Evolutionary conservation across 495 filamentous ascomycete genomes (phyloP), one percentile per base, ranked within the genome.

Genomic region (Aspergillus ellipticus): DNA sequence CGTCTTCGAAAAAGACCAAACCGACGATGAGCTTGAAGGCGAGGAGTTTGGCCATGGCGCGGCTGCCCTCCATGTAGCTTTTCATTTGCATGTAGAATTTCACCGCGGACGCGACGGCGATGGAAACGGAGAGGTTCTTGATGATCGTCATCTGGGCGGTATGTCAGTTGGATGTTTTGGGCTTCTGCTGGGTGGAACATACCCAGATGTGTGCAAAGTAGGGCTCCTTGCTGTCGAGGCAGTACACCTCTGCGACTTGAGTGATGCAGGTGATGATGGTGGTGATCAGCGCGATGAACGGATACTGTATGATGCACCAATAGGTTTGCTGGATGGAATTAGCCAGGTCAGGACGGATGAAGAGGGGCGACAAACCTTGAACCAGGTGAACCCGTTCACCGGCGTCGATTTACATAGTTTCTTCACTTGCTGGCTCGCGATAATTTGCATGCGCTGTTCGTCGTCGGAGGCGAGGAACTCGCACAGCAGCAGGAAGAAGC

Each of bases 131-230:
- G 10, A 73, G 20, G 19, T 53, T 39, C 15, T 29, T 45, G 41
- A 69, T 52, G 31, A 69, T 49, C 0, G 61, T 57, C 1, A 72
- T 54, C 69, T 72, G 2, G 21, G 1, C 6, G 2, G 4, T 6
- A 10, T 54, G 33, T 35, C 33, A 39, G 11, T 39, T 15, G 9
- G 17, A 22, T 1, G 19, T 31, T 47, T 13, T 0, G 6, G 19
- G 16, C 43, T 19, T 43, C 22, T 57, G 29, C 21, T 2, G 22
- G 22, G 42, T 33, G 16, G 28, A 42, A 53, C 57, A 8, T 47
- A 74, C 70, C 70, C 72, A 75, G 8, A 72, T 45, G 56, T 74
- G 67, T 24, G 67, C 70, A 56, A 68, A 74, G 43, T 69, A 57
- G 15, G 59, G 28, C 8, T 62, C 50, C 8, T 50, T 55, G 15